Percentiles rank a stretch among this genome's conserved stretches.
phyloP scores from a whole-genome alignment of 345 rosid genomes.

The Mercurialis annua region DNA sequence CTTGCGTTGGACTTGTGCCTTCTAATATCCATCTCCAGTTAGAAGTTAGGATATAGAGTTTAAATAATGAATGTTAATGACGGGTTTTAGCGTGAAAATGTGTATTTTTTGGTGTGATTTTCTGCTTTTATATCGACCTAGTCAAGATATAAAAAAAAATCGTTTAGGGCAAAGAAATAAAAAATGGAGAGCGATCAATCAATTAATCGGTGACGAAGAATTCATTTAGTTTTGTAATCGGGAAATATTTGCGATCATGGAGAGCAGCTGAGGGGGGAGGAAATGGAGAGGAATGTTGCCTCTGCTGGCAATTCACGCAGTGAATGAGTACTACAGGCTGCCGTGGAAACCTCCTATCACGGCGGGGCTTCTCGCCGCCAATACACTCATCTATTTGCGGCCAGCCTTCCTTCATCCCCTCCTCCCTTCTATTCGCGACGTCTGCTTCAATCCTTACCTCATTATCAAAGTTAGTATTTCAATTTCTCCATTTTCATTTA shows the following conservation, averaged over 20 bases:
- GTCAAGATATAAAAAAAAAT: no score
- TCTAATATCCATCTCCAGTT: no score
- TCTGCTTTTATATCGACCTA: no score
- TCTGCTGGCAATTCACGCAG: constrained; percentile 67
- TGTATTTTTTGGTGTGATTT: not conserved
- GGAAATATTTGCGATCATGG: constrained; percentile 20
- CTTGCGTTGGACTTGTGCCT: no score
- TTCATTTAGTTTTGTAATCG: no score
- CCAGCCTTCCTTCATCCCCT: constrained; percentile 57
- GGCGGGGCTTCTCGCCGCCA: constrained; percentile 73
- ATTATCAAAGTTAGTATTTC: constrained; percentile 58
- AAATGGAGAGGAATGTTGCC: constrained; percentile 65
- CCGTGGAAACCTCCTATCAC: constrained; percentile 95
- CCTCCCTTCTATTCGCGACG: constrained; percentile 64
- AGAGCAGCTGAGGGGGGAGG: constrained; percentile 27
- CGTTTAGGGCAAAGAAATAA: no score
- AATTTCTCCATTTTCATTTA: not conserved
- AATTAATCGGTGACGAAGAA: no score
- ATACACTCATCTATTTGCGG: constrained; percentile 64
- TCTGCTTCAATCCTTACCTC: constrained; percentile 87
- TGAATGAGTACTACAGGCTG: constrained; percentile 63
- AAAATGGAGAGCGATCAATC: no score
- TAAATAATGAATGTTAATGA: not conserved
- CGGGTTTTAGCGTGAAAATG: not conserved
- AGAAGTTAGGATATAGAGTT: not conserved